phyloP scores from a whole-genome alignment of 495 filamentous ascomycete genomes.

The Penicillium cinerascens region DNA sequence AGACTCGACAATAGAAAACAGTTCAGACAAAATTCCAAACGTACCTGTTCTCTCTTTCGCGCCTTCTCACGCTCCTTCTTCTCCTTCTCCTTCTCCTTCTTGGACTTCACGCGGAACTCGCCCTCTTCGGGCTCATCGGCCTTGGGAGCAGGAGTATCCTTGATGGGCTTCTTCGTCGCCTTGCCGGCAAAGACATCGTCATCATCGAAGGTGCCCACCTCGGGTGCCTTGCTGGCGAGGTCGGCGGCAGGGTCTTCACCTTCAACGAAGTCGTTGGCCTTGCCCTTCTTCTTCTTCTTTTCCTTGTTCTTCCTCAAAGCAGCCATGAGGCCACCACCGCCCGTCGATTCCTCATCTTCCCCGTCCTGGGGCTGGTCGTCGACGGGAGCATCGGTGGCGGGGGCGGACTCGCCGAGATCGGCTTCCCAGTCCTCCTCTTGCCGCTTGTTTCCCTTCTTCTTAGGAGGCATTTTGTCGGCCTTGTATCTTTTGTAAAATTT shows the following conservation, averaged over 20 bases:
- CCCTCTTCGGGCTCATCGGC: conserved; percentile 54
- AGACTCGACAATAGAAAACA: background rate
- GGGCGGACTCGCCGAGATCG: conserved; percentile 78
- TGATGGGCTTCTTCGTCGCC: conserved; percentile 54
- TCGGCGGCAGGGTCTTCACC: conserved; percentile 61
- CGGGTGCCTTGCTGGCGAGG: conserved; percentile 67
- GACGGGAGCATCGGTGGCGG: conserved; percentile 45
- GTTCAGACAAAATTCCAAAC: conserved; percentile 7
- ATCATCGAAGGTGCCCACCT: conserved; percentile 82
- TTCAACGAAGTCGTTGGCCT: conserved; percentile 70
- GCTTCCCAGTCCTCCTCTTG: conserved; percentile 93
- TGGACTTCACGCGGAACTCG: conserved; percentile 74
- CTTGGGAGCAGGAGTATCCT: conserved; percentile 38
- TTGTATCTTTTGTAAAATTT: conserved; percentile 5
- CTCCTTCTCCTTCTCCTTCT: conserved; percentile 96
- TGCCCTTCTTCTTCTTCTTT: conserved; percentile 91
- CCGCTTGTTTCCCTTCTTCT: conserved; percentile 90
- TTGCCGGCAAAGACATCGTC: conserved; percentile 74
- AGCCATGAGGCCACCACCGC: conserved; percentile 73
- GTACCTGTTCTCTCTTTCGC: conserved; percentile 84
- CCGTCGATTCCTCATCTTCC: conserved; percentile 41
- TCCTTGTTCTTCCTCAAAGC: conserved; percentile 83
- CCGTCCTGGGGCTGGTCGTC: conserved; percentile 43
- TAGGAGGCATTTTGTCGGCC: conserved; percentile 67
- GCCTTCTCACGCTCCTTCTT: conserved; percentile 92